These are phyloP conservation scores for Penicillium arizonense DNA, from an alignment of 495 filamentous ascomycete species.

Conservation along the genomic window DNA sequence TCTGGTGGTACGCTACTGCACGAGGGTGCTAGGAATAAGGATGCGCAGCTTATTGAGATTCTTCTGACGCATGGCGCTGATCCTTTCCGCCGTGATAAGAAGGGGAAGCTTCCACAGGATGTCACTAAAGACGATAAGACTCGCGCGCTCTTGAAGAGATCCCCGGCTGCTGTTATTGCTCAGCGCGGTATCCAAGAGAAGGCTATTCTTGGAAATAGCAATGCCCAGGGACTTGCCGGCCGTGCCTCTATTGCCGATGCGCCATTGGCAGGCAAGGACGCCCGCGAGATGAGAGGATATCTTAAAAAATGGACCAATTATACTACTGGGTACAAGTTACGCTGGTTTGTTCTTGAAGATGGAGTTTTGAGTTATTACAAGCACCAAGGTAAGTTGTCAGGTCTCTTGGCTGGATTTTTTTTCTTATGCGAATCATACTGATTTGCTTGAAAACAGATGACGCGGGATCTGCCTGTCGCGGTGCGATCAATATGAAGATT, in stretches of 20 bases:
- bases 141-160: conserved; percentile 82
- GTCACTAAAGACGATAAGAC: conserved; percentile 95
- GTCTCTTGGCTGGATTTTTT: neutral
- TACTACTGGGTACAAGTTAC: conserved; percentile 88
- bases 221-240: conserved; percentile 55
- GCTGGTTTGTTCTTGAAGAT: conserved; percentile 98
- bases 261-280: conserved; percentile 73
- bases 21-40: conserved; percentile 85
- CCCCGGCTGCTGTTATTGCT: conserved; percentile 89
- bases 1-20: conserved; percentile 86
- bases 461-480: conserved; percentile 69
- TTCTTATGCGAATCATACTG: neutral
- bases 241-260: conserved; percentile 57
- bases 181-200: conserved; percentile 96
- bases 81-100: conserved; percentile 91
- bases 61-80: conserved; percentile 95
- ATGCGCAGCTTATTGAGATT: conserved; percentile 81
- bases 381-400: conserved; percentile 65
- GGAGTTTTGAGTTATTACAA: conserved; percentile 99
- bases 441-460: conserved; percentile 59
- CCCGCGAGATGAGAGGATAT: conserved; percentile 96
- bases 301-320: conserved; percentile 99
- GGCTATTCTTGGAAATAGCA: conserved; percentile 80
- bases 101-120: conserved; percentile 93
- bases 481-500: conserved; percentile 98